Evolutionary conservation across 2,329 filamentous ascomycete species (phyloP).

Genomic region (Ophiobolus disseminans): DNA sequence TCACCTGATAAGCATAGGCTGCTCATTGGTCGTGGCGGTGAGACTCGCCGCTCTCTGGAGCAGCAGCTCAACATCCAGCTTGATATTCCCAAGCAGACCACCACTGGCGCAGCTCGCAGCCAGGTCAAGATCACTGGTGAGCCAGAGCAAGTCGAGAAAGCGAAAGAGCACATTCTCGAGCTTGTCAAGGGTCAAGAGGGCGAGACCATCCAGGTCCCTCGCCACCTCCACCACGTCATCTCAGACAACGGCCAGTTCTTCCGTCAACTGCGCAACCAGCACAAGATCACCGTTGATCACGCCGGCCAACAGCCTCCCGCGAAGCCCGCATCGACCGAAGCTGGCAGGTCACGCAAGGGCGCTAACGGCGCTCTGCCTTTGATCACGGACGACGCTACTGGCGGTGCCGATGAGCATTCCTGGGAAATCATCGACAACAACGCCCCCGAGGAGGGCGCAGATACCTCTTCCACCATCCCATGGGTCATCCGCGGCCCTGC

Average conservation of each 20-base stretch:
- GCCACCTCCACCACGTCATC: conserved; percentile 81
- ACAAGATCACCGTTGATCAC: conserved; percentile 91
- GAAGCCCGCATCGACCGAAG: conserved; percentile 65
- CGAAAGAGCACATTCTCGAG: conserved; percentile 81
- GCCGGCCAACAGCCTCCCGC: conserved; percentile 78
- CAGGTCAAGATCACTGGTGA: conserved; percentile 86
- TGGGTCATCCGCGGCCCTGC: conserved; percentile 85
- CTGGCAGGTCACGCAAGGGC: conserved; percentile 55
- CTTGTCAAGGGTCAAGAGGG: conserved; percentile 86
- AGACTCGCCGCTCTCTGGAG: conserved; percentile 84
- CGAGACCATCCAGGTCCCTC: conserved; percentile 84
- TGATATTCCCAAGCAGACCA: conserved; percentile 82
- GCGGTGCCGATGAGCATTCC: conserved; percentile 70
- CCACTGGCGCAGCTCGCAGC: conserved; percentile 74
- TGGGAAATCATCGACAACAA: conserved; percentile 82
- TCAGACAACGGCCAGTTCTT: conserved; percentile 93
- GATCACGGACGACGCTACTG: conserved; percentile 79
- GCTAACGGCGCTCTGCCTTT: conserved; percentile 77
- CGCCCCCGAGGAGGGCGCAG: conserved; percentile 58
- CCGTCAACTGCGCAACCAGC: conserved; percentile 84
- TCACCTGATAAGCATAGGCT: conserved; percentile 88
- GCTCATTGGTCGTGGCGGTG: conserved; percentile 90
- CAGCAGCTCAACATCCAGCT: conserved; percentile 84
- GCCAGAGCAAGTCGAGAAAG: conserved; percentile 79
- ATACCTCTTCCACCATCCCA: conserved; percentile 68